phyloP scores from a whole-genome alignment of 306 rosid genomes.

The Pyrus pyrifolia region DNA sequence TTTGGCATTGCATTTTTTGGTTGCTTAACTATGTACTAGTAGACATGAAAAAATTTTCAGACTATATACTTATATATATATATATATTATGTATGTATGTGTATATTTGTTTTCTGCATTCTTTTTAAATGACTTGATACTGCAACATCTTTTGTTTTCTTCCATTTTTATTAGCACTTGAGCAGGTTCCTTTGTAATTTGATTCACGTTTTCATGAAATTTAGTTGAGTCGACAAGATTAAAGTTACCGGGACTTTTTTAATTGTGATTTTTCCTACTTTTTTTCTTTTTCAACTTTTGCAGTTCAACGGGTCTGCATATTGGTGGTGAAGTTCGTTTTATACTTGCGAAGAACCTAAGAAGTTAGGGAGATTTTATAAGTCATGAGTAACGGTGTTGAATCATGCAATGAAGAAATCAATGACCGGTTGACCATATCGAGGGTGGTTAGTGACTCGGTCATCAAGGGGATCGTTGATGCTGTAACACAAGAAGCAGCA shows the following conservation, averaged over 20 bases:
- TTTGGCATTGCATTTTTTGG: neutral
- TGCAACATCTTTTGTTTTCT: neutral
- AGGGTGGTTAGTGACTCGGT: constrained; percentile 86
- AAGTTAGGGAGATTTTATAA: constrained; percentile 28
- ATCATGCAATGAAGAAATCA: constrained; percentile 31
- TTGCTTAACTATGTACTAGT: neutral
- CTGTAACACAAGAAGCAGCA: constrained; percentile 55
- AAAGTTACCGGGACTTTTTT: neutral
- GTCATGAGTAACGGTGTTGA: constrained; percentile 26
- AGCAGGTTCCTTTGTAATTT: neutral
- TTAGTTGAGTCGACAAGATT: neutral
- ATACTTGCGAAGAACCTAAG: constrained; percentile 1
- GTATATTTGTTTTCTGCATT: neutral
- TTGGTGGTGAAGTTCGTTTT: neutral
- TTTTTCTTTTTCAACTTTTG: neutral
- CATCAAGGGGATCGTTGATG: constrained; percentile 72
- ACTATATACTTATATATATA: too few relatives aligned
- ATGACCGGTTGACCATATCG: constrained; percentile 56
- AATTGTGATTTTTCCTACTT: neutral
- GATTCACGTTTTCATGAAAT: neutral
- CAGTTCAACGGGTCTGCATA: neutral
- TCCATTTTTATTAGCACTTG: neutral
- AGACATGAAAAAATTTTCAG: neutral
- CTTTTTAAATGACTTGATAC: neutral
- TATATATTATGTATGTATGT: neutral